A percentile compares a stretch with the other conserved stretches of the same genome.
These are phyloP conservation scores for Cymbidium sinense DNA, from an alignment of 106 monocot species.

Conservation along the genomic window DNA sequence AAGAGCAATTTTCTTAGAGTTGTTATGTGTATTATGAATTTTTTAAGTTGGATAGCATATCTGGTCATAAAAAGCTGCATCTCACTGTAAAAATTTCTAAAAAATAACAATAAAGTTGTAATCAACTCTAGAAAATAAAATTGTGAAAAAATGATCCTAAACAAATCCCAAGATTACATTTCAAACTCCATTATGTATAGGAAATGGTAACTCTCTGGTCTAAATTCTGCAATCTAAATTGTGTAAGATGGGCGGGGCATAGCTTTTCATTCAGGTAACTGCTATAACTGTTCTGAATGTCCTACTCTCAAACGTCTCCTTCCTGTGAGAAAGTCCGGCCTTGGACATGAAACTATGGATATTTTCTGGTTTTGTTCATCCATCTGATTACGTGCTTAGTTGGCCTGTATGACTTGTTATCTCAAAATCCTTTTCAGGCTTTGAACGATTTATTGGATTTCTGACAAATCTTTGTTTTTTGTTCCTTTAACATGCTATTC, in stretches of 20 bases:
- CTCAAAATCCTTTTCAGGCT: neutral
- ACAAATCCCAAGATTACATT: no score
- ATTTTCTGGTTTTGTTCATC: neutral
- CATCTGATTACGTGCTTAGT: neutral
- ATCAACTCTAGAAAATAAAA: no score
- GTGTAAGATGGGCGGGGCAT: neutral
- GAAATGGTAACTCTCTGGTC: neutral
- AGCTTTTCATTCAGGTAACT: neutral
- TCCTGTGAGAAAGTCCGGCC: neutral
- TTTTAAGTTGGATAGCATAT: no score
- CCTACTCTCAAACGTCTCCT: neutral
- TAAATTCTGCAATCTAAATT: neutral
- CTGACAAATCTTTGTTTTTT: slow-evolving; percentile 2
- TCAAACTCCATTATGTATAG: neutral
- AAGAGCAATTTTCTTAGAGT: no score
- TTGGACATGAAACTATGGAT: neutral
- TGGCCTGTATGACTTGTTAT: neutral
- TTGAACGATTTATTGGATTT: neutral
- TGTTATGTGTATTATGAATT: no score
- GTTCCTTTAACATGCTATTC: slow-evolving; percentile 8
- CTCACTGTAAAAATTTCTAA: no score
- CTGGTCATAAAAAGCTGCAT: no score
- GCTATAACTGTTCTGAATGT: neutral
- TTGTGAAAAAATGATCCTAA: no score
- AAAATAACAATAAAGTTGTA: no score